These are phyloP conservation scores for Tylopilus vinaceipallidus DNA, from an alignment of 768 basidiomycete genomes.

Conservation along the genomic window DNA sequence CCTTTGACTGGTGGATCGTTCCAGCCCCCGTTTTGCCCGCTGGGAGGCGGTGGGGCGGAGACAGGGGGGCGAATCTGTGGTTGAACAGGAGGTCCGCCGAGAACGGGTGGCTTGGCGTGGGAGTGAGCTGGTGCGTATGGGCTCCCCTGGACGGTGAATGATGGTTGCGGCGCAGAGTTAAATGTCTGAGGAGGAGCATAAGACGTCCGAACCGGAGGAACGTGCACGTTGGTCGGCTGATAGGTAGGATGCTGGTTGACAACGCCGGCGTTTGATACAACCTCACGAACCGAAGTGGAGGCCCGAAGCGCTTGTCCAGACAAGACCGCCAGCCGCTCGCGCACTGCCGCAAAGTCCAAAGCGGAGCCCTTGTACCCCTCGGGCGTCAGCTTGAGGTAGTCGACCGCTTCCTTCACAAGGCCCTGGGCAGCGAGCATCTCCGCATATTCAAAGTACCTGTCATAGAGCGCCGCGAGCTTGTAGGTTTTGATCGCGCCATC, in stretches of 20 bases:
- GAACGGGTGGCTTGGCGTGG: constrained; percentile 41
- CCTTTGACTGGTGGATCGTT: constrained; percentile 66
- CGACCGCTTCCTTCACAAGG: constrained; percentile 76
- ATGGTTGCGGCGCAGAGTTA: background rate
- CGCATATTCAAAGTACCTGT: constrained; percentile 94
- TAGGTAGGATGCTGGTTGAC: background rate
- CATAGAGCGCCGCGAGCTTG: constrained; percentile 84
- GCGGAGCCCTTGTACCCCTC: constrained; percentile 67
- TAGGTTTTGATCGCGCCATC: constrained; percentile 54
- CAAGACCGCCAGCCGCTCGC: constrained; percentile 46
- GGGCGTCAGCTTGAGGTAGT: constrained; percentile 80
- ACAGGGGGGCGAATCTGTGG: constrained; percentile 43
- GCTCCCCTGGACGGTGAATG: background rate
- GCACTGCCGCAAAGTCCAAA: constrained; percentile 40
- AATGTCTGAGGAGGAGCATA: constrained; percentile 31
- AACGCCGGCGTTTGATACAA: constrained; percentile 32
- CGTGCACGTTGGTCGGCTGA: constrained; percentile 9
- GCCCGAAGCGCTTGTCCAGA: constrained; percentile 27
- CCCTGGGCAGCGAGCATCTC: constrained; percentile 90
- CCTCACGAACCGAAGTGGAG: constrained; percentile 27
- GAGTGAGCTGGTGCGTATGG: constrained; percentile 22
- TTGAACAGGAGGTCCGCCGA: constrained; percentile 35
- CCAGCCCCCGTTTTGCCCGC: constrained; percentile 79
- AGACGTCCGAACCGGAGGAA: constrained; percentile 20
- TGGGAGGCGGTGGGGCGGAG: constrained; percentile 55